These are phyloP conservation scores for Fusarium illudens DNA, from an alignment of 2,329 filamentous ascomycete species.

Conservation along the genomic window DNA sequence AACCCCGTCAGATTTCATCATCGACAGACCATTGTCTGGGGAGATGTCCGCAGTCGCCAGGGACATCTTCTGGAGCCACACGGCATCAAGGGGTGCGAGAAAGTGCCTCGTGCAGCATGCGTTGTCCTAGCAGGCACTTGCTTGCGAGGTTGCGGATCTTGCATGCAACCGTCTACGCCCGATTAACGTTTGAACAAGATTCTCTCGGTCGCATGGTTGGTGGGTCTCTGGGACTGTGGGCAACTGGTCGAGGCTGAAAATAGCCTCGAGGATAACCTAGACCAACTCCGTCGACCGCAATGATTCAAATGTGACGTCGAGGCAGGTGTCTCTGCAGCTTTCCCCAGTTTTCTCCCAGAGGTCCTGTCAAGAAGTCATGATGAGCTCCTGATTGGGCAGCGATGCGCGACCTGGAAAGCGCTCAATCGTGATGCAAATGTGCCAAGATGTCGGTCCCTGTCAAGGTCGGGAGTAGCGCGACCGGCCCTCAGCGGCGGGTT, in stretches of 20 bases:
- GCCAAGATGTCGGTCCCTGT: slow-evolving; percentile 1
- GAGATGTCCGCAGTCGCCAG: slow-evolving; percentile 3
- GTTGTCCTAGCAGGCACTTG: neutral
- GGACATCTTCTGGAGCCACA: slow-evolving; percentile 3
- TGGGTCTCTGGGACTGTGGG: slow-evolving; percentile 10
- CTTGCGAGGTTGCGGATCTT: slow-evolving; percentile 1
- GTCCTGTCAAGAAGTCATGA: slow-evolving; percentile 18
- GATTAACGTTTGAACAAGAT: slow-evolving; percentile 7
- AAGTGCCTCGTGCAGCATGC: slow-evolving; percentile 21
- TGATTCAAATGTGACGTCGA: slow-evolving; percentile 30
- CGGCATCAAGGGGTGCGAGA: slow-evolving; percentile 1
- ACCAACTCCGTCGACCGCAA: slow-evolving; percentile 14
- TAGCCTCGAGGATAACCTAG: slow-evolving; percentile 8
- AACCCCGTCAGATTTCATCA: slow-evolving; percentile 12
- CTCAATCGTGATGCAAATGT: slow-evolving; percentile 20
- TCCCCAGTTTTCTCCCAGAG: slow-evolving; percentile 20
- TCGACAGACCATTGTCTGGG: neutral
- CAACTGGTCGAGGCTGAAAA: slow-evolving; percentile 19
- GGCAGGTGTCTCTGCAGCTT: slow-evolving; percentile 6
- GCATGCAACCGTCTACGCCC: slow-evolving; percentile 15
- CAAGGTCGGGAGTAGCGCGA: neutral
- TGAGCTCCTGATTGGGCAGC: slow-evolving; percentile 30
- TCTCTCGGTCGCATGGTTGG: slow-evolving; percentile 1
- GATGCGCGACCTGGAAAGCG: slow-evolving; percentile 21
- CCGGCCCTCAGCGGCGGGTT: neutral